Base-by-base conservation (phyloP, 2,329 filamentous ascomycete genomes). In the Chrysoporthe puriensis region DNA sequence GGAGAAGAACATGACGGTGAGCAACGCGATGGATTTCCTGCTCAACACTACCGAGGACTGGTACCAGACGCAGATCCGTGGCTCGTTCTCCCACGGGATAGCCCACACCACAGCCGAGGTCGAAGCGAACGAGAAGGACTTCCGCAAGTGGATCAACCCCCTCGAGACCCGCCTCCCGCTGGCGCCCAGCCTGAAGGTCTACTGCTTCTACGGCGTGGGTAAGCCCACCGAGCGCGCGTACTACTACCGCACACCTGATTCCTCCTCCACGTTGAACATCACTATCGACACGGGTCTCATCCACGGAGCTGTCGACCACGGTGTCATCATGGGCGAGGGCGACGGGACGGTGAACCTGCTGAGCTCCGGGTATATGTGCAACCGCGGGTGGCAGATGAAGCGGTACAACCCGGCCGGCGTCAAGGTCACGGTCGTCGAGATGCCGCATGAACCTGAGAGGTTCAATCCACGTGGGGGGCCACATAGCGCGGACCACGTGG, bases 321-420 rank as follows among this genome's bases (percentile, higher is more conserved):
- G 96, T 34, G 93, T 99, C n/a, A 85, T 97, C 44, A 91, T 97
- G 85, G 95, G 95, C 48, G 96, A 98, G 78, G 96, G 96, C 4
- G 96, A 99, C 73, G 96, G 96, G 1, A 99, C 96, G 0, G 96
- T 99, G 54, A 97, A 94, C 71, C 79, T 99, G n/a, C 81, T 99
- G 13, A 96, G 92, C 73, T 88, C 89, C 0, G 96, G 95, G 2
- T 99, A 98, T 77, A 98, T 99, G 96, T 99, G 96, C 78, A 91
- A 93, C 73, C 93, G 91, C 74, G 96, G 96, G 3, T 99, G 96
- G 96, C 89, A 90, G 67, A 91, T 97, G 79, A 94, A 93, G 79
- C 87, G 96, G 46, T 99, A 96, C 77, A 99, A 99, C 74, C 96
- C 96, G 0, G 91, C 93, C 0, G 90, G 90, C 1, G 86, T 90